Percentiles rank a stretch among this genome's conserved stretches.
Conservation (phyloP, 805 yeast genomes). For the Clavispora fructus region DNA sequence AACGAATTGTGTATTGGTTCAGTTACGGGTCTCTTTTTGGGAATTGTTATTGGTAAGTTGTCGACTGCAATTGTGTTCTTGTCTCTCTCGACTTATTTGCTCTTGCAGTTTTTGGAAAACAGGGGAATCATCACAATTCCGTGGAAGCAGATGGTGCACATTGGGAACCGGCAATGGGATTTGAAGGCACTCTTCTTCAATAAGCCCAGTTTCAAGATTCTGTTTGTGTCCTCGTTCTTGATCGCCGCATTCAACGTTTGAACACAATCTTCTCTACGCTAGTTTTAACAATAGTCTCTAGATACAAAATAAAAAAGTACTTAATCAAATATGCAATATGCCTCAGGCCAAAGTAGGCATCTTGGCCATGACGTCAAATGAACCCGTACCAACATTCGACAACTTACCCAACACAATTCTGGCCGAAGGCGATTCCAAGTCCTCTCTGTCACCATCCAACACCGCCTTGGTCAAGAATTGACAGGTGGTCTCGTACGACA, state of each 20-base stretch:
- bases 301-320: not conserved
- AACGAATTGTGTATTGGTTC: constrained; percentile 62
- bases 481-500: constrained; percentile 98
- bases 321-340: constrained; percentile 1
- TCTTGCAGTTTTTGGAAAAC: constrained; percentile 50
- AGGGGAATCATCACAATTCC: constrained; percentile 48
- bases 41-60: constrained; percentile 57
- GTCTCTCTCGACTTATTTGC: constrained; percentile 37
- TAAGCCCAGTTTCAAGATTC: constrained; percentile 56
- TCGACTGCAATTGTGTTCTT: constrained; percentile 48
- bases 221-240: constrained; percentile 49
- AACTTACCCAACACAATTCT: constrained; percentile 89
- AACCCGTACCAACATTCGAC: constrained; percentile 91
- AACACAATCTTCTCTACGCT: not conserved
- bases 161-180: constrained; percentile 37
- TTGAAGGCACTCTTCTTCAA: constrained; percentile 48
- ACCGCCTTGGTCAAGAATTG: constrained; percentile 96
- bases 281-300: not conserved
- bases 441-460: constrained; percentile 84
- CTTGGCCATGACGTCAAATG: constrained; percentile 71
- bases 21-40: constrained; percentile 53
- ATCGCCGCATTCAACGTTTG: constrained; percentile 54
- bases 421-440: constrained; percentile 87
- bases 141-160: constrained; percentile 30
- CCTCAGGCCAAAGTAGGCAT: constrained; percentile 26